Evolutionary conservation across 768 basidiomycete genomes (phyloP).

Genomic region (Boletus huronensis): DNA sequence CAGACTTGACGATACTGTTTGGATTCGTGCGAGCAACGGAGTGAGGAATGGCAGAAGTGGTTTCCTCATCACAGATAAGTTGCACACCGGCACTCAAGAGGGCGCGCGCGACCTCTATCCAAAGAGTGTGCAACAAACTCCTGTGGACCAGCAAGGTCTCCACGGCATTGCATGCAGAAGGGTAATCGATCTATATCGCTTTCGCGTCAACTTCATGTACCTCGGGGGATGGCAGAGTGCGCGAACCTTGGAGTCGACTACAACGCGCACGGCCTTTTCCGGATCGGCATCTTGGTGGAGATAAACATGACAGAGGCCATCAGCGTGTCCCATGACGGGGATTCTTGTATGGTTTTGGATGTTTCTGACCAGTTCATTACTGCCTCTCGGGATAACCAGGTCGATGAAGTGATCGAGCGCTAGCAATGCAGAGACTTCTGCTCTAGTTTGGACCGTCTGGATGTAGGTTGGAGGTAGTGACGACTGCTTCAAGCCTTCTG

Average conservation of each 20-base stretch:
- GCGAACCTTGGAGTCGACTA: constrained; percentile 86
- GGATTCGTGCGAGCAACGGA: constrained; percentile 37
- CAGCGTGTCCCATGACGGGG: constrained; percentile 98
- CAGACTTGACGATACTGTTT: constrained; percentile 49
- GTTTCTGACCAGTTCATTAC: constrained; percentile 81
- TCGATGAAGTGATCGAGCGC: constrained; percentile 90
- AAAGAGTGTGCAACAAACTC: constrained; percentile 64
- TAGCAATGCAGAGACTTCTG: constrained; percentile 85
- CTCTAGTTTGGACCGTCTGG: constrained; percentile 87
- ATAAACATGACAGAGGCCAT: constrained; percentile 90
- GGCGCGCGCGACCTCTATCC: constrained; percentile 75
- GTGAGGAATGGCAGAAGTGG: constrained; percentile 54
- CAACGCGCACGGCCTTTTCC: constrained; percentile 78
- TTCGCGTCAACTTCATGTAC: neutral
- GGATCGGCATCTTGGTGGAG: constrained; percentile 78
- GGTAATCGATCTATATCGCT: constrained; percentile 72
- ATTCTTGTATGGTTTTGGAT: constrained; percentile 91
- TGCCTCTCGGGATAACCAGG: constrained; percentile 94
- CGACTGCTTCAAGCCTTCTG: constrained; percentile 69
- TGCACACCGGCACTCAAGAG: constrained; percentile 68
- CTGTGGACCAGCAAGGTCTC: constrained; percentile 89
- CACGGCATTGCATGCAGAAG: constrained; percentile 91
- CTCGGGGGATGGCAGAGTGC: neutral
- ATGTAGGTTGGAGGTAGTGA: constrained; percentile 77
- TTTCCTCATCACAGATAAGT: constrained; percentile 72